Conservation (phyloP, 2,329 filamentous ascomycete genomes). For the Myriosclerotinia curreyana region DNA sequence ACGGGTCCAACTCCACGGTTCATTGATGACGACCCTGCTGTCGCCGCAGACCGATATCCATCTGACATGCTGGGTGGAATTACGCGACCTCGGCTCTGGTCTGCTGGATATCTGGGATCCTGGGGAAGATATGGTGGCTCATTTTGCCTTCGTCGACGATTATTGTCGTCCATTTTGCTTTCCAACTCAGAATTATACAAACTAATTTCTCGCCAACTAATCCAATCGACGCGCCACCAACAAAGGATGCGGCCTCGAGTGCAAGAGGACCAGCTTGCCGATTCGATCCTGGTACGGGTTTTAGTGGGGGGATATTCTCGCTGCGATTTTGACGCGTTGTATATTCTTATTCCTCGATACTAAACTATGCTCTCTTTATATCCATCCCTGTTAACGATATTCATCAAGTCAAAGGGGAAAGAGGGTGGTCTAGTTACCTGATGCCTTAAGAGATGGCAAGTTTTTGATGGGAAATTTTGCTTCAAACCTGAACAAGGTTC, state of each 20-base stretch:
- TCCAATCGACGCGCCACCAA: conserved; percentile 63
- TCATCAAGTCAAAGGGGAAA: not conserved
- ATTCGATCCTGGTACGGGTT: conserved; percentile 25
- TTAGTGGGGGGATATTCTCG: not conserved
- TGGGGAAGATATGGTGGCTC: conserved; percentile 63
- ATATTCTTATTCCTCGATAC: conserved; percentile 14
- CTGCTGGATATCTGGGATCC: conserved; percentile 50
- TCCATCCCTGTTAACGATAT: conserved; percentile 10
- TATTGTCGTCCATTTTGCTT: conserved; percentile 74
- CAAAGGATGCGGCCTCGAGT: conserved; percentile 60
- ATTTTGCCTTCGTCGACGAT: conserved; percentile 70
- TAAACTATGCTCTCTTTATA: not conserved
- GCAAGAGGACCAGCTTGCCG: conserved; percentile 62
- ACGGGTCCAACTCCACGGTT: conserved; percentile 46
- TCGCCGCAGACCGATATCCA: conserved; percentile 49
- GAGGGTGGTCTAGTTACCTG: conserved; percentile 6
- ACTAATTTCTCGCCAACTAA: conserved; percentile 55
- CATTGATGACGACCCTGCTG: conserved; percentile 47
- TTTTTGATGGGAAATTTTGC: conserved; percentile 9
- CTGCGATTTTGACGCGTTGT: conserved; percentile 12
- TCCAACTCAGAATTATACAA: conserved; percentile 46
- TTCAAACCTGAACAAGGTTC: not conserved
- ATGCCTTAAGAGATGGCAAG: not conserved
- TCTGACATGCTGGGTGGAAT: conserved; percentile 38
- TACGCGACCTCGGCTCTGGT: conserved; percentile 33